These are phyloP conservation scores for Lodderomyces theae DNA, from an alignment of 1,139 yeast genomes.

Conservation along the genomic window DNA sequence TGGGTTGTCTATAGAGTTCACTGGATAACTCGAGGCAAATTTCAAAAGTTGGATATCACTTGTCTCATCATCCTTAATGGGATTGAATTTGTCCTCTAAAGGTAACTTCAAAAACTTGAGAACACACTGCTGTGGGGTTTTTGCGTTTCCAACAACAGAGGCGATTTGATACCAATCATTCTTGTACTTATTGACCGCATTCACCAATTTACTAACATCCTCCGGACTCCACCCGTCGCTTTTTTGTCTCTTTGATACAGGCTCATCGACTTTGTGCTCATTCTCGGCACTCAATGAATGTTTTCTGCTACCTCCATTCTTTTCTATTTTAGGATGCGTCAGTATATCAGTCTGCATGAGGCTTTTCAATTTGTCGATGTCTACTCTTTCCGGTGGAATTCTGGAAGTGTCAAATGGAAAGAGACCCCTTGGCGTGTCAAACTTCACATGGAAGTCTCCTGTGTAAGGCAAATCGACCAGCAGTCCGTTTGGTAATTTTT, in stretches of 20 bases:
- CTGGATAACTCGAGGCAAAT: conserved; percentile 80
- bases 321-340: neutral
- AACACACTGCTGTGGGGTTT: conserved; percentile 79
- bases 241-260: conserved; percentile 16
- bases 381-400: conserved; percentile 52
- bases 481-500: conserved; percentile 51
- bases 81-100: conserved; percentile 67
- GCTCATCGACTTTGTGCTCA: conserved; percentile 6
- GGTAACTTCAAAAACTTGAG: conserved; percentile 77
- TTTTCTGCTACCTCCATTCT: conserved; percentile 6
- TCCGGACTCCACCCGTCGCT: conserved; percentile 64
- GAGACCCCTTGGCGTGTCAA: conserved; percentile 91
- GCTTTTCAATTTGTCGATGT: conserved; percentile 54
- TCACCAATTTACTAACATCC: conserved; percentile 56
- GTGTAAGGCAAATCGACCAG: conserved; percentile 58
- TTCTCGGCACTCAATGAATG: conserved; percentile 6
- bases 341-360: conserved; percentile 1
- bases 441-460: conserved; percentile 64
- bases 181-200: conserved; percentile 57
- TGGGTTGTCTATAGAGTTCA: conserved; percentile 85
- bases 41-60: conserved; percentile 59
- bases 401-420: conserved; percentile 88
- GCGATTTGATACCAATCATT: conserved; percentile 80
- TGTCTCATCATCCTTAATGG: conserved; percentile 50
- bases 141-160: conserved; percentile 51